Conservation (phyloP, 2,329 filamentous ascomycete genomes). For the Lachnellula subtilissima region DNA sequence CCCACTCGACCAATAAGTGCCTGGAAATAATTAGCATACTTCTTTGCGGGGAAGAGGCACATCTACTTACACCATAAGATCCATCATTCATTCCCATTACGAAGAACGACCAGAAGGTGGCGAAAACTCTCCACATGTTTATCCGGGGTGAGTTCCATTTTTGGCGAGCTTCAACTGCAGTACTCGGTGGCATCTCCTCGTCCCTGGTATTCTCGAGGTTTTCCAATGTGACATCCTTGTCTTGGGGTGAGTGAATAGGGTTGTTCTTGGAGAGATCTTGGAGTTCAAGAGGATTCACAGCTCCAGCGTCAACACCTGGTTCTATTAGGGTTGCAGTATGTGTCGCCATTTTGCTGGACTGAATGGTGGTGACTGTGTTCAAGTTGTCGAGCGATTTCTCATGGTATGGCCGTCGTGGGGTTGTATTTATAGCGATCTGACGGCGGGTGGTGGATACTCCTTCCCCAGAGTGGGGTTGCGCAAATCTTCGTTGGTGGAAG, state of each 20-base stretch:
- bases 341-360: neutral
- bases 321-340: neutral
- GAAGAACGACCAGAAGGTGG: conserved; percentile 57
- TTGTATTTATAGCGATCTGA: too few relatives aligned
- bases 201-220: conserved; percentile 11
- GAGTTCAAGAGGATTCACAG: neutral
- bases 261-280: neutral
- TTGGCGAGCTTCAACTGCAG: conserved; percentile 36
- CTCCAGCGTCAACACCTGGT: neutral
- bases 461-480: neutral
- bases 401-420: too few relatives aligned
- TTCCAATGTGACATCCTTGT: neutral
- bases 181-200: conserved; percentile 5
- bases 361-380: neutral
- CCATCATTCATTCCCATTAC: conserved; percentile 68
- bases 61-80: conserved; percentile 51
- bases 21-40: conserved; percentile 36
- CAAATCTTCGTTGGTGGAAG: neutral
- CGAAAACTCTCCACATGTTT: conserved; percentile 54
- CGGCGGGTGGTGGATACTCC: neutral
- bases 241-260: neutral
- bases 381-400: too few relatives aligned
- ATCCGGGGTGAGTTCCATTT: conserved; percentile 58
- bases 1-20: conserved; percentile 42
- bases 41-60: conserved; percentile 12